These are phyloP conservation scores for Mycena epipterygia DNA, from an alignment of 768 basidiomycete genomes.

Conservation along the genomic window DNA sequence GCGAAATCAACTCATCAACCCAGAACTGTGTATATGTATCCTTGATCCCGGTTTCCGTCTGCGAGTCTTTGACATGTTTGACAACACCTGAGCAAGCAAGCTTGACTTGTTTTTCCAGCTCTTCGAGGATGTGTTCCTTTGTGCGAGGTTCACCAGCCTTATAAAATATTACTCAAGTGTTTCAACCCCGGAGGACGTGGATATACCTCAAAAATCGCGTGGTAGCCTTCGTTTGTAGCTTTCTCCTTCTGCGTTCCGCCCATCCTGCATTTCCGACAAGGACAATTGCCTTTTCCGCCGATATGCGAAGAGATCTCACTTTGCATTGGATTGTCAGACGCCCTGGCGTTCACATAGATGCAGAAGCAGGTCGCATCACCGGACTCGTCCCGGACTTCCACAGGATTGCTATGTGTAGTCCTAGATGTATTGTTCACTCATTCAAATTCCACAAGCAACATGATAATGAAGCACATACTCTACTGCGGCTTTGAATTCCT, in stretches of 20 bases:
- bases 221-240: constrained; percentile 49
- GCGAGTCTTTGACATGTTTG: constrained; percentile 40
- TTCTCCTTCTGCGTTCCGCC: constrained; percentile 53
- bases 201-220: constrained; percentile 49
- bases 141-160: constrained; percentile 31
- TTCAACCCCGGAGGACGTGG: too few relatives aligned
- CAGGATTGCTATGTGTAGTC: constrained; percentile 47
- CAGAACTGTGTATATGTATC: constrained; percentile 54
- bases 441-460: background rate
- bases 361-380: constrained; percentile 42
- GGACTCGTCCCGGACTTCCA: constrained; percentile 47
- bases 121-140: constrained; percentile 33
- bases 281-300: constrained; percentile 54
- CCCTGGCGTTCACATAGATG: constrained; percentile 44
- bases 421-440: constrained; percentile 33
- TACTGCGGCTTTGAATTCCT: constrained; percentile 47
- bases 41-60: constrained; percentile 54
- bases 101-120: constrained; percentile 48
- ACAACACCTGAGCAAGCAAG: constrained; percentile 49
- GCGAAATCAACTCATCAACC: constrained; percentile 49
- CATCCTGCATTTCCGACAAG: constrained; percentile 55
- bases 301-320: constrained; percentile 55
- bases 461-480: constrained; percentile 41
- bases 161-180: background rate
- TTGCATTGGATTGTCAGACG: constrained; percentile 57